Evolutionary conservation across 352 stramenopile species (phyloP), one percentile per base, ranked within the genome.

Genomic region (Phytophthora palmivora): DNA sequence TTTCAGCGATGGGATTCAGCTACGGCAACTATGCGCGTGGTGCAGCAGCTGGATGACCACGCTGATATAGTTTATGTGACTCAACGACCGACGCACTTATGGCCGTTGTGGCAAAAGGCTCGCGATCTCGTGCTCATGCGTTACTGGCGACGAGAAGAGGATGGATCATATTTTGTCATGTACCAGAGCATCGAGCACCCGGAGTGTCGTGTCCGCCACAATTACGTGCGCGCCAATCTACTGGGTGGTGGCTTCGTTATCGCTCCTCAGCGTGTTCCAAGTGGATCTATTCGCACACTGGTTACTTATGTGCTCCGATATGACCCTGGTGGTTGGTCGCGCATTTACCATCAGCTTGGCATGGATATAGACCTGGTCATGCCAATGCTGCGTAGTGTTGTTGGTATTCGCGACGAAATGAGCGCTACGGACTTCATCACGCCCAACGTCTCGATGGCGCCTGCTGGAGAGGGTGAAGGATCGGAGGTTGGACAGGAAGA

Each of bases 141-240:
- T 32, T 96, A 96, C 72, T 96, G 88, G 88, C 79, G 88, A 14
- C 84, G 87, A 16, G 88, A 96, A 64, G 88, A 96, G 67, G 88
- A 96, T 57, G 88, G 88, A 15, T 94, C 86, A 33, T 96, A 93
- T 63, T 95, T 96, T 66, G 86, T 96, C 75, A 96, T 96, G 86
- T 96, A 93, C 74, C 87, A 96, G 70, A 94, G 84, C 53, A 87
- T 93, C 38, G 82, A 90, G 41, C 88, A 96, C 60, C 86, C 88
- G 0, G 87, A 96, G 54, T 94, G 86, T 41, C 86, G 87, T 33
- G 84, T 95, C 63, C 84, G 88, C 24, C 86, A 94, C 70, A 94
- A 95, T 59, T 96, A 86, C 54, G 86, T 96, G 41, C 88, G 88
- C 19, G 88, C 86, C 2, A 91, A 84, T 14, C 55, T 96, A 7